phyloP scores from a whole-genome alignment of 2,329 filamentous ascomycete species.

The Knufia fluminis region DNA sequence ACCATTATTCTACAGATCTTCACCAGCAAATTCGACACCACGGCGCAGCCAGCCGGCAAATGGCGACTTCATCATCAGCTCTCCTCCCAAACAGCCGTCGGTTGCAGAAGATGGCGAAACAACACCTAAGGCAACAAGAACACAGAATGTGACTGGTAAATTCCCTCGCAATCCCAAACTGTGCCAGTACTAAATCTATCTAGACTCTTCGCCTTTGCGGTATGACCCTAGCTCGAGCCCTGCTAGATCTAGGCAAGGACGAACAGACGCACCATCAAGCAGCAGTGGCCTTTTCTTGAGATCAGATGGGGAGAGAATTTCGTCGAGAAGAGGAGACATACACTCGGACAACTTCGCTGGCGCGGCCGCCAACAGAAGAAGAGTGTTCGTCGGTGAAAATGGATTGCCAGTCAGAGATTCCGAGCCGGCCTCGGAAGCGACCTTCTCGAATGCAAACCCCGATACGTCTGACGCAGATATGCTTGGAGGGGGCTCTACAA shows the following conservation, averaged over 20 bases:
- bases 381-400: constrained; percentile 56
- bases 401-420: constrained; percentile 48
- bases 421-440: constrained; percentile 47
- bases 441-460: constrained; percentile 62
- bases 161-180: constrained; percentile 1
- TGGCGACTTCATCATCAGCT: constrained; percentile 38
- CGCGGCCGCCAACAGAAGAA: constrained; percentile 44
- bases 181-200: constrained; percentile 15
- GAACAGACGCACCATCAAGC: constrained; percentile 68
- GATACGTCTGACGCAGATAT: constrained; percentile 86
- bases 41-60: constrained; percentile 27
- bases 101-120: constrained; percentile 34
- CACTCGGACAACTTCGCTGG: constrained; percentile 63
- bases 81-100: constrained; percentile 35
- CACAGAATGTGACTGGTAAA: constrained; percentile 32
- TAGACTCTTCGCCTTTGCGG: constrained; percentile 85
- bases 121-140: constrained; percentile 33
- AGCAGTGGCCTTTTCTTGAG: constrained; percentile 81
- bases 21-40: constrained; percentile 41
- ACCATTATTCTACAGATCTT: constrained; percentile 67
- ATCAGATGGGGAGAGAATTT: constrained; percentile 43
- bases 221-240: constrained; percentile 88
- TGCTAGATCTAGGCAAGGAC: constrained; percentile 47
- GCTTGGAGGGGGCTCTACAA: constrained; percentile 70
- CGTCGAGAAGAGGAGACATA: constrained; percentile 72